phyloP scores from a whole-genome alignment of 2,329 filamentous ascomycete species.

The Colletotrichum tropicale region DNA sequence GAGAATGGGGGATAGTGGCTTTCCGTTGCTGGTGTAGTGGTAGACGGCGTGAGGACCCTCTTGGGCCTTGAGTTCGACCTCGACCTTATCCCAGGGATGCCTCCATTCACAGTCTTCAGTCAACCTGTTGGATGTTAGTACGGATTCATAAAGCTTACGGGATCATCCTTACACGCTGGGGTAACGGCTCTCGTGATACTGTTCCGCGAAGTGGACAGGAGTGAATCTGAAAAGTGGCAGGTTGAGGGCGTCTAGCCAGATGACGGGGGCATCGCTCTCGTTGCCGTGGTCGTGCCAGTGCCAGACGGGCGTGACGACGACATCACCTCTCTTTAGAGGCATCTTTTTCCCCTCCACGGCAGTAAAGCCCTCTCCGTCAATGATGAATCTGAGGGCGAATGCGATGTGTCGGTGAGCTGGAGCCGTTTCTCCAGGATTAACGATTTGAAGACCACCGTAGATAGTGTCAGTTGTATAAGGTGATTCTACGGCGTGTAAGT shows the following conservation, averaged over 20 bases:
- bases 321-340: conserved; percentile 55
- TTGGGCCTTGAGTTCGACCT: conserved; percentile 38
- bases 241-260: conserved; percentile 64
- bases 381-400: conserved; percentile 62
- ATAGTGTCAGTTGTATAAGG: conserved; percentile 64
- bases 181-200: conserved; percentile 51
- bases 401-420: conserved; percentile 61
- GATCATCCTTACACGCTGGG: conserved; percentile 39
- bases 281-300: conserved; percentile 67
- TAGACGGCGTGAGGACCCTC: conserved; percentile 32
- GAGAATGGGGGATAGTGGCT: conserved; percentile 46
- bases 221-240: conserved; percentile 55
- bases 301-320: conserved; percentile 63
- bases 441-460: conserved; percentile 61
- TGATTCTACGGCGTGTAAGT: conserved; percentile 36
- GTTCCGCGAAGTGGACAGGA: conserved; percentile 59
- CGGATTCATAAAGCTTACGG: not conserved
- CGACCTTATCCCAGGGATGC: conserved; percentile 49
- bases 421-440: conserved; percentile 60
- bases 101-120: conserved; percentile 43
- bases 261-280: conserved; percentile 55
- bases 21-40: conserved; percentile 39
- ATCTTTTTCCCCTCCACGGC: conserved; percentile 60
- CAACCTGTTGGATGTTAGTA: not conserved
- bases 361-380: conserved; percentile 62